These are phyloP conservation scores for Naegleria lovaniensis DNA, from an alignment of 208 protist genomes.

Conservation along the genomic window DNA sequence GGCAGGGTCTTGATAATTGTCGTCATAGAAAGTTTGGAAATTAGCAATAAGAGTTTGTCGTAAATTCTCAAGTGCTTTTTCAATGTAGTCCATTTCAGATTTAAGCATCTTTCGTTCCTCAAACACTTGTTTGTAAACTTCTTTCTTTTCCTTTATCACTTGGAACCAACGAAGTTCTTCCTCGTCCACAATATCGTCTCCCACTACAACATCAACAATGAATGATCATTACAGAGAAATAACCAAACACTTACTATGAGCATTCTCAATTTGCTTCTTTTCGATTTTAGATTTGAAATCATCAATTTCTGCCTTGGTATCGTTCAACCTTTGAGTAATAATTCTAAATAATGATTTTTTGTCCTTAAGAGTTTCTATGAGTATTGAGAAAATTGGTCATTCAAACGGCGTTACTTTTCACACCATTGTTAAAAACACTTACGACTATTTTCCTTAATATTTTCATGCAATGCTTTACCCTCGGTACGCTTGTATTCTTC, in stretches of 20 bases:
- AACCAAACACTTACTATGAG: constrained; percentile 20
- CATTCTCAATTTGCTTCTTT: constrained; percentile 23
- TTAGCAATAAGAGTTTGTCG: constrained; percentile 51
- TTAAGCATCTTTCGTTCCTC: constrained; percentile 38
- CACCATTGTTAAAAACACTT: too few species aligned
- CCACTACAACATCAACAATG: too few species aligned
- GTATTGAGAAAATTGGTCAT: too few species aligned
- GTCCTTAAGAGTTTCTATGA: constrained; percentile 29
- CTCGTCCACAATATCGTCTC: constrained; percentile 48
- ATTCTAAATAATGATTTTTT: constrained; percentile 38
- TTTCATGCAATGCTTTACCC: constrained; percentile 24
- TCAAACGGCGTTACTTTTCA: too few species aligned
- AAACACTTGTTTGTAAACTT: constrained; percentile 41
- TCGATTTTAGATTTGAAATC: constrained; percentile 26
- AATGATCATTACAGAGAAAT: not conserved
- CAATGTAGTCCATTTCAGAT: constrained; percentile 40
- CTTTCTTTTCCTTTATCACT: constrained; percentile 39
- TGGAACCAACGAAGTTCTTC: constrained; percentile 45
- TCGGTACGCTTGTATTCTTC: constrained; percentile 58
- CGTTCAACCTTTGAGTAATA: constrained; percentile 42
- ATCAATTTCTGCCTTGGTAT: constrained; percentile 44
- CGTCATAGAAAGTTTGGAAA: constrained; percentile 56
- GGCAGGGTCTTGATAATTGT: not conserved
- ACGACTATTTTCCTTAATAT: constrained; percentile 40
- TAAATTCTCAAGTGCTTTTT: constrained; percentile 41